Evolutionary conservation across 2,329 filamentous ascomycete species (phyloP), one percentile per base, ranked within the genome.

Genomic region (Blastomyces emzantsi): DNA sequence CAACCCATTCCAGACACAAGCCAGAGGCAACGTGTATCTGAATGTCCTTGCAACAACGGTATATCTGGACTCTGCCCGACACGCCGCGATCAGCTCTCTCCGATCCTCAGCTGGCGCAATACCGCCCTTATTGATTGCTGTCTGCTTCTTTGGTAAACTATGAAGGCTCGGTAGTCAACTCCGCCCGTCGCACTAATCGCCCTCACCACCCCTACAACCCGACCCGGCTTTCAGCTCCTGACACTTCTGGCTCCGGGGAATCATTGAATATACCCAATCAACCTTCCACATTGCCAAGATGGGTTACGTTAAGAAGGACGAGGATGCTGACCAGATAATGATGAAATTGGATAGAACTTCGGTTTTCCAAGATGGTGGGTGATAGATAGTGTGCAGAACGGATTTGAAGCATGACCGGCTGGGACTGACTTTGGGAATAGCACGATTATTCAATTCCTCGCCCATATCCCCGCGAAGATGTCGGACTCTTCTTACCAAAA

Each of bases 301-400:
- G 92, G 94, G 89, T 80, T 96, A 94, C 85, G 88, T 93, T 83
- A 99, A 99, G 83, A 97, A 96, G 84, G 93, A 99, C 79, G 94
- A 97, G 84, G 94, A 99, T 82, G 90, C 88, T 75, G 93, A 97
- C 76, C 86, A 88, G 76, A 88, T 90, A 75, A 85, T 97, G 82
- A 89, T 97, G 83, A 96, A 93, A 85, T 91, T 97, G 73, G 94
- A 99, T 81, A 89, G 95, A 74, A 97, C 93, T 64, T 92, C 93
- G 72, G 94, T 99, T 69, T 97, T 97, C 78, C 94, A 97, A 82
- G 94, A 99, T 88, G 94, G 94, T 97, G 79, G 75, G 82, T 62
- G 19, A 19, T 56, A 30, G 19, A 19, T 56, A 22, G 25, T 57
- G 67, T 67, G 69, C 64, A 65, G 65, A 65, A 65, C 56, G 49